Evolutionary conservation across 2,329 filamentous ascomycete species (phyloP).

Genomic region (Fusarium sp.): DNA sequence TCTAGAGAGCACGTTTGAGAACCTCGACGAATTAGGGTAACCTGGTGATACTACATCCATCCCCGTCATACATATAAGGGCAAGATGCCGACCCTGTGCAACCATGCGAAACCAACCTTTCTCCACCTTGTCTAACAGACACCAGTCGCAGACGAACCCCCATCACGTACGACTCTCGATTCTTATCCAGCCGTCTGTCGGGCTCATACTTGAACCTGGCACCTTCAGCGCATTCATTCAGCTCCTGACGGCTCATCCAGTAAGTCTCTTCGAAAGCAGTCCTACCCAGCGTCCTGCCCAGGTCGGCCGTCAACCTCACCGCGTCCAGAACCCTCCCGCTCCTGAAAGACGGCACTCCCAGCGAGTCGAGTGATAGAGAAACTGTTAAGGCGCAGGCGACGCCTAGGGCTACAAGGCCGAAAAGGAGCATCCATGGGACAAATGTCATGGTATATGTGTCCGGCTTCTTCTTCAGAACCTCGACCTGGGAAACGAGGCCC

Average conservation of each 20-base stretch:
- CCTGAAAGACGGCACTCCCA: conserved; percentile 22
- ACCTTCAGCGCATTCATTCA: conserved; percentile 19
- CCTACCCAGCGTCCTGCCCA: conserved; percentile 26
- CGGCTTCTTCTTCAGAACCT: background rate
- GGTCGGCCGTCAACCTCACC: conserved; percentile 28
- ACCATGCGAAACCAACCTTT: background rate
- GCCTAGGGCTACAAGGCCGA: conserved; percentile 18
- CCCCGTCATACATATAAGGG: background rate
- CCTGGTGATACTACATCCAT: background rate
- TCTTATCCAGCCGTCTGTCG: background rate
- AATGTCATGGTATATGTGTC: conserved; percentile 28
- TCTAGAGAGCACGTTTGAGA: background rate
- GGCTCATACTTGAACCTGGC: conserved; percentile 20
- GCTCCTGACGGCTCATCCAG: conserved; percentile 9
- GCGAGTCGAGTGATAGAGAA: conserved; percentile 22
- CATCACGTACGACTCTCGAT: conserved; percentile 6
- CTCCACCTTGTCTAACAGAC: background rate
- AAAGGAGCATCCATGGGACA: conserved; percentile 30
- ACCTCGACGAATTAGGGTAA: background rate
- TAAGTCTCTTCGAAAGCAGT: conserved; percentile 22
- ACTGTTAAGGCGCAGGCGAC: conserved; percentile 17
- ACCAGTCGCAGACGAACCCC: conserved; percentile 24
- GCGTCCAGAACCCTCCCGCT: conserved; percentile 17
- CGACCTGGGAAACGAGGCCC: background rate
- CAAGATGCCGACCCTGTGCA: background rate